Conservation (phyloP, 139 green algal species). For the Picocystis salinarum region DNA sequence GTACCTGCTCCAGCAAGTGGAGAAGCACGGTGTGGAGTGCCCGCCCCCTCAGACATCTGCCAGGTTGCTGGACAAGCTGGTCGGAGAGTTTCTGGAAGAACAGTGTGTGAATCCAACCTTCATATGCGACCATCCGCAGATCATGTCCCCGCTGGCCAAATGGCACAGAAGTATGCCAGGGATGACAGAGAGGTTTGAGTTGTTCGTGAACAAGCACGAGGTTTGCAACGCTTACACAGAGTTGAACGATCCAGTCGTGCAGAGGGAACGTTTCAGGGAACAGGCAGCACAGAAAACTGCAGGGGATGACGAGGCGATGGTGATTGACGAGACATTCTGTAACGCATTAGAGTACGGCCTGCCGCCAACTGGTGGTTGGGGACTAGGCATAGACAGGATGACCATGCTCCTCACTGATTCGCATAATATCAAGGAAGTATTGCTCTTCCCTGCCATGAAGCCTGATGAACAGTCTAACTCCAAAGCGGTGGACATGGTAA, state of each 20-base stretch:
- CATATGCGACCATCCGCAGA: slow-evolving; percentile 96
- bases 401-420: slow-evolving; percentile 94
- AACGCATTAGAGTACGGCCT: slow-evolving; percentile 92
- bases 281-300: slow-evolving; percentile 50
- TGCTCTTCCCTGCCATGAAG: slow-evolving; percentile 99
- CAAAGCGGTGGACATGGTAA: too few species aligned
- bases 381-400: slow-evolving; percentile 92
- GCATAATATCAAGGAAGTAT: slow-evolving; percentile 93
- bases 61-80: slow-evolving; percentile 91
- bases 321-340: slow-evolving; percentile 92
- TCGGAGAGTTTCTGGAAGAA: slow-evolving; percentile 92
- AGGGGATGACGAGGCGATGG: slow-evolving; percentile 97
- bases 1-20: slow-evolving; percentile 29
- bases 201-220: slow-evolving; percentile 96
- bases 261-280: slow-evolving; percentile 83
- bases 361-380: slow-evolving; percentile 92
- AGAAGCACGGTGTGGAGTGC: slow-evolving; percentile 63
- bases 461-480: too few species aligned
- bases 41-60: slow-evolving; percentile 65
- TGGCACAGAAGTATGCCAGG: slow-evolving; percentile 35
- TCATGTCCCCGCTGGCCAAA: slow-evolving; percentile 97
- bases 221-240: slow-evolving; percentile 98
- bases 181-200: slow-evolving; percentile 97
- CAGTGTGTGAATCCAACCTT: slow-evolving; percentile 88
- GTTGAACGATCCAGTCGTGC: slow-evolving; percentile 94